These are phyloP conservation scores for Bacterosira constricta DNA, from an alignment of 108 stramenopile genomes.

Conservation along the genomic window DNA sequence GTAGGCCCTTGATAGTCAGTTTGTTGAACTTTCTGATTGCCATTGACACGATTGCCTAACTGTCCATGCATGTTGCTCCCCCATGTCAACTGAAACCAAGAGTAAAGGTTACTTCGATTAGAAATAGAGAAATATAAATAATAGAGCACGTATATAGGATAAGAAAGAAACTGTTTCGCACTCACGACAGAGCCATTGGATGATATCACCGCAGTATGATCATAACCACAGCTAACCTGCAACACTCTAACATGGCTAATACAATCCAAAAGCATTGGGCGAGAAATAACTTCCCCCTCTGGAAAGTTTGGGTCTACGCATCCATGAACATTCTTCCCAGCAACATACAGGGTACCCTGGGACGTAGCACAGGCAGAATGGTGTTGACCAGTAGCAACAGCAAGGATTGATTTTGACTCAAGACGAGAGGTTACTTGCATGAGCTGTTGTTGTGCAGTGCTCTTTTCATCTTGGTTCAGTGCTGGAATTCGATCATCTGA, in stretches of 20 bases:
- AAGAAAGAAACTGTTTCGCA: background rate
- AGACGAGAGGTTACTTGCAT: constrained; percentile 50
- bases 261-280: constrained; percentile 55
- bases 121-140: background rate
- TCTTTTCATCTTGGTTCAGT: background rate
- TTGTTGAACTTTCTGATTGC: background rate
- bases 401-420: constrained; percentile 52
- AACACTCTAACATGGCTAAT: constrained; percentile 49
- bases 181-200: constrained; percentile 57
- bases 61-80: constrained; percentile 67
- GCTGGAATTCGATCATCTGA: constrained; percentile 19
- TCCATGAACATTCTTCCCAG: constrained; percentile 65
- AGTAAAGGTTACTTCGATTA: no score
- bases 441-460: background rate
- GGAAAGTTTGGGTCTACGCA: constrained; percentile 62
- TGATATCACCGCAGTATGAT: constrained; percentile 75
- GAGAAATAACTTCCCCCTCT: constrained; percentile 19
- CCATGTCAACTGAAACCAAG: constrained; percentile 67
- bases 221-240: constrained; percentile 66
- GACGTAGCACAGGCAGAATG: constrained; percentile 65
- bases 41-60: constrained; percentile 58
- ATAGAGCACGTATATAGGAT: no score
- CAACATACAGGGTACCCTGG: constrained; percentile 53
- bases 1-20: constrained; percentile 10
- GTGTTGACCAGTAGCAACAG: constrained; percentile 46